Evolutionary conservation across 139 green algal species (phyloP).

Genomic region (Nannochloris sp.): DNA sequence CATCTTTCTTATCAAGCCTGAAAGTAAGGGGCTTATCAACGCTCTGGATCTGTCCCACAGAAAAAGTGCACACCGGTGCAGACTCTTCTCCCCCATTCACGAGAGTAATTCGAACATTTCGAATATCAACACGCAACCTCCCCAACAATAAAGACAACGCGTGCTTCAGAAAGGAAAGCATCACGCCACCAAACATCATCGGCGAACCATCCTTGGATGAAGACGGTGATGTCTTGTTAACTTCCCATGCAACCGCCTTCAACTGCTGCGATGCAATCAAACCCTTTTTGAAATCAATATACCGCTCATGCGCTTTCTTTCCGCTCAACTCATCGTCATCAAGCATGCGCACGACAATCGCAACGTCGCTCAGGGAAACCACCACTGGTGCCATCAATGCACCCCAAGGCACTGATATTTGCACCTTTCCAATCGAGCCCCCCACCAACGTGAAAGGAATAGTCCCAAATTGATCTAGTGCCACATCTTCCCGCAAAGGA

Average conservation of each 20-base stretch:
- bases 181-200: conserved; percentile 10
- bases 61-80: not conserved
- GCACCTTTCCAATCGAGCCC: conserved; percentile 30
- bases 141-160: conserved; percentile 51
- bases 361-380: conserved; percentile 29
- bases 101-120: conserved; percentile 27
- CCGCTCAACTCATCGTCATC: conserved; percentile 23
- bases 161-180: conserved; percentile 41
- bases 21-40: not conserved
- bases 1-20: not conserved
- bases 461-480: conserved; percentile 27
- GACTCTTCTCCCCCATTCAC: not conserved
- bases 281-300: conserved; percentile 59
- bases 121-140: conserved; percentile 59
- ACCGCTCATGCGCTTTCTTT: conserved; percentile 18
- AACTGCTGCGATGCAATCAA: conserved; percentile 65
- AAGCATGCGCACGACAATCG: conserved; percentile 12
- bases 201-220: conserved; percentile 1
- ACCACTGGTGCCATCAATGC: conserved; percentile 29
- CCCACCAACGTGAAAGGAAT: conserved; percentile 33
- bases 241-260: conserved; percentile 2
- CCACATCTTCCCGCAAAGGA: conserved; percentile 26
- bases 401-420: conserved; percentile 34
- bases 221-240: not conserved
- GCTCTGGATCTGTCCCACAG: no score